phyloP scores from a whole-genome alignment of 208 protist genomes.

The Lotmaria passim region DNA sequence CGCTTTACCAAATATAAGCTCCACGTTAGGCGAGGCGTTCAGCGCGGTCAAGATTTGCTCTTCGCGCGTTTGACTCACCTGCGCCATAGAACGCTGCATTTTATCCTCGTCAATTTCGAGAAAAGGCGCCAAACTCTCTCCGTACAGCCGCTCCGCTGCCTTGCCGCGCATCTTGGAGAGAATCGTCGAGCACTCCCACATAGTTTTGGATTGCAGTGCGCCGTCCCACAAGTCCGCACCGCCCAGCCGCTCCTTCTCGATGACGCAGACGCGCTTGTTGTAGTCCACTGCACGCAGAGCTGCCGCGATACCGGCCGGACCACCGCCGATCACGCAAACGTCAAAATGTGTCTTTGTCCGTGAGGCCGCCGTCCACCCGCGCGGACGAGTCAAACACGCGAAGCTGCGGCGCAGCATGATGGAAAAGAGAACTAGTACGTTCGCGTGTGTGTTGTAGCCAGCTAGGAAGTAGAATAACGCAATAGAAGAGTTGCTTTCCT shows the following conservation, averaged over 20 bases:
- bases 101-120: slow-evolving; percentile 62
- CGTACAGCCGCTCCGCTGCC: slow-evolving; percentile 55
- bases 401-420: slow-evolving; percentile 21
- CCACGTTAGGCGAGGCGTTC: slow-evolving; percentile 41
- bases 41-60: slow-evolving; percentile 55
- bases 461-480: too few relatives aligned
- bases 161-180: slow-evolving; percentile 48
- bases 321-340: slow-evolving; percentile 81
- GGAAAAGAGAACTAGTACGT: neutral
- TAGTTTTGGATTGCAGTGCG: slow-evolving; percentile 78
- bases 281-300: slow-evolving; percentile 73
- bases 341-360: slow-evolving; percentile 53
- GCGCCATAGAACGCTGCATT: slow-evolving; percentile 51
- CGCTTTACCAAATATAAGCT: slow-evolving; percentile 61
- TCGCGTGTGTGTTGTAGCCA: too few relatives aligned
- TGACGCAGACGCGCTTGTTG: slow-evolving; percentile 77
- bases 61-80: slow-evolving; percentile 57
- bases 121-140: slow-evolving; percentile 40
- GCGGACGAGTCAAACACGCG: neutral
- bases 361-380: slow-evolving; percentile 26
- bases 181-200: slow-evolving; percentile 81
- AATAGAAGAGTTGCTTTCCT: too few relatives aligned
- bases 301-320: slow-evolving; percentile 77
- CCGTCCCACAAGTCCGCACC: slow-evolving; percentile 83
- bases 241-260: slow-evolving; percentile 68